phyloP scores from a whole-genome alignment of 768 basidiomycete species.

The Hygrocybe punicea region DNA sequence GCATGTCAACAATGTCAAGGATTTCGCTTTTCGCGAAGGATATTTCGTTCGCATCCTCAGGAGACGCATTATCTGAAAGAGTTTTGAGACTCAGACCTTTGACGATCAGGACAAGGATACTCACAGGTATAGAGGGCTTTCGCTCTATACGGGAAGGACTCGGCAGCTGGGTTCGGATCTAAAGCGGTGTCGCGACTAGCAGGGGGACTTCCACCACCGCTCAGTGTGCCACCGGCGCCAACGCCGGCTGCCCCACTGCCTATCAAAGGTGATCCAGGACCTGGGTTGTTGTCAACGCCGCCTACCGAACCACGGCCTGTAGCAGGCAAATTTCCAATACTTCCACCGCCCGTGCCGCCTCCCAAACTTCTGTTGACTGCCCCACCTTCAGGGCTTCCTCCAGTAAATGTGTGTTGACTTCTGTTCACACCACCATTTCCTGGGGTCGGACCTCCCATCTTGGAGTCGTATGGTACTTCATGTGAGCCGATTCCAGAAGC shows the following conservation, averaged over 20 bases:
- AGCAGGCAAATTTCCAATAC: conserved; percentile 53
- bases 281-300: conserved; percentile 27
- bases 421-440: conserved; percentile 43
- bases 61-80: conserved; percentile 77
- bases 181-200: conserved; percentile 16
- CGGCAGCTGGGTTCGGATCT: conserved; percentile 31
- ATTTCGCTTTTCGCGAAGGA: conserved; percentile 67
- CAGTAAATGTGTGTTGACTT: conserved; percentile 55
- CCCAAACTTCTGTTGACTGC: conserved; percentile 38
- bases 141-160: conserved; percentile 66
- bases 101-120: conserved; percentile 26
- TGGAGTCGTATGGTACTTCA: conserved; percentile 62
- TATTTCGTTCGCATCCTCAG: conserved; percentile 95
- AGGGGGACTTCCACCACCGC: conserved; percentile 14
- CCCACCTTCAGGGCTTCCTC: conserved; percentile 42
- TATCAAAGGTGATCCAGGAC: conserved; percentile 65
- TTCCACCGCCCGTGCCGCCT: conserved; percentile 49
- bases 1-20: conserved; percentile 15
- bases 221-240: conserved; percentile 27
- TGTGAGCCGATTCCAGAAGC: conserved; percentile 63
- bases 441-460: conserved; percentile 48
- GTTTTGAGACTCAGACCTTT: conserved; percentile 19
- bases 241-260: conserved; percentile 64
- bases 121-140: conserved; percentile 88
- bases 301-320: conserved; percentile 43